A percentile compares a stretch with the other conserved stretches of the same genome.
phyloP scores from a whole-genome alignment of 148 eudicot genomes.

The Drosera capensis region DNA sequence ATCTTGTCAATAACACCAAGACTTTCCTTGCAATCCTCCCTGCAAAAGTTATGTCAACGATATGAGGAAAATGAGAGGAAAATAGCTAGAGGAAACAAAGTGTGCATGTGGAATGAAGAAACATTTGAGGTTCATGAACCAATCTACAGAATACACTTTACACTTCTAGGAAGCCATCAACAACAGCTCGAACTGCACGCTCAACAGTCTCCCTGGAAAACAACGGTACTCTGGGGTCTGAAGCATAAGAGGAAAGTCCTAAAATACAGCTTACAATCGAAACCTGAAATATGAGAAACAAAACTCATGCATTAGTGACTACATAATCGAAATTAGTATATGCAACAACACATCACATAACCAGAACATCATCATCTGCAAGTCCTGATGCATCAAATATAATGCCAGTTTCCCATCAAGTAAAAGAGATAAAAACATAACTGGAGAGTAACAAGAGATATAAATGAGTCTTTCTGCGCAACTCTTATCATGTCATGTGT shows the following conservation, averaged over 20 bases:
- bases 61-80: neutral
- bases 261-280: slow-evolving; percentile 66
- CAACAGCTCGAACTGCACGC: slow-evolving; percentile 65
- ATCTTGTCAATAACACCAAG: slow-evolving; percentile 69
- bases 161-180: slow-evolving; percentile 89
- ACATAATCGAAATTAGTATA: neutral
- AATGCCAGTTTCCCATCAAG: too few species aligned
- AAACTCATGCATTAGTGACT: neutral
- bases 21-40: slow-evolving; percentile 36
- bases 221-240: slow-evolving; percentile 53
- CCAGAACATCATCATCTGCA: too few species aligned
- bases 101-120: slow-evolving; percentile 4
- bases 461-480: too few species aligned
- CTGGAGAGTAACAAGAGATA: too few species aligned
- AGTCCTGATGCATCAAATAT: too few species aligned
- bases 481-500: too few species aligned
- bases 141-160: slow-evolving; percentile 15
- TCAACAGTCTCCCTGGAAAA: slow-evolving; percentile 48
- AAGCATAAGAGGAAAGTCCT: slow-evolving; percentile 48
- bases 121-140: neutral
- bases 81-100: neutral
- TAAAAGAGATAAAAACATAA: too few species aligned
- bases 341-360: too few species aligned
- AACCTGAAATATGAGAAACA: slow-evolving; percentile 36
- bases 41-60: slow-evolving; percentile 12